These are phyloP conservation scores for Rhypophila decipiens DNA, from an alignment of 495 filamentous ascomycete genomes.

Conservation along the genomic window DNA sequence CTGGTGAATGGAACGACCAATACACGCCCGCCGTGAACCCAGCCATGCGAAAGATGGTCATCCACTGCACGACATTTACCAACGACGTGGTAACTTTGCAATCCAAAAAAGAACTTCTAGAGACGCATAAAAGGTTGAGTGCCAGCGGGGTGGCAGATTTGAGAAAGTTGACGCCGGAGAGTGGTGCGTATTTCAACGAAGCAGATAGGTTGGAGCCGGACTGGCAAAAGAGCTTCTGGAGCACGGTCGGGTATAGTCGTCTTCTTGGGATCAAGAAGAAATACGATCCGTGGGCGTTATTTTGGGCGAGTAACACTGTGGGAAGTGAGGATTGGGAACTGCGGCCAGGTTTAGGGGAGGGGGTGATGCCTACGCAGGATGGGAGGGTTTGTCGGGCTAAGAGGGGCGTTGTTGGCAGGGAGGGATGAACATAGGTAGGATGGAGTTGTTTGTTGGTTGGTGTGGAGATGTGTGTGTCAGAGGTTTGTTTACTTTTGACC, in stretches of 20 bases:
- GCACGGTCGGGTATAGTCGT: constrained; percentile 44
- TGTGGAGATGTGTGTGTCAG: too few species aligned
- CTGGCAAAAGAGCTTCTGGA: constrained; percentile 55
- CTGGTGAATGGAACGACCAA: too few species aligned
- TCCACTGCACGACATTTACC: constrained; percentile 44
- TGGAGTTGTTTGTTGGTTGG: too few species aligned
- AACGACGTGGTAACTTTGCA: constrained; percentile 14
- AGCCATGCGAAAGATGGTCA: constrained; percentile 46
- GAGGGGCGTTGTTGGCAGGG: too few species aligned
- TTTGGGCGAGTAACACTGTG: constrained; percentile 50
- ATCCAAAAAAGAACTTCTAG: too few species aligned
- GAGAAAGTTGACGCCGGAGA: constrained; percentile 22
- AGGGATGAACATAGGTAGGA: too few species aligned
- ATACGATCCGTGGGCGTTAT: constrained; percentile 48
- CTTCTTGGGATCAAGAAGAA: constrained; percentile 44
- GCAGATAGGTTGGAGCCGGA: constrained; percentile 49
- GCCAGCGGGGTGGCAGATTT: constrained; percentile 15
- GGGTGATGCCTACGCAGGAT: constrained; percentile 30
- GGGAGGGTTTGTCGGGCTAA: constrained; percentile 24
- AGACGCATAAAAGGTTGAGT: too few species aligned
- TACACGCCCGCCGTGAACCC: constrained; percentile 44
- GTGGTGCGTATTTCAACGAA: constrained; percentile 43
- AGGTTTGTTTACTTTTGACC: too few species aligned
- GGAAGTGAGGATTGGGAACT: constrained; percentile 49
- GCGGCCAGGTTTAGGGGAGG: constrained; percentile 3